These are phyloP conservation scores for Psilocybe mexicana DNA, from an alignment of 1,284 basidiomycete species.

Conservation along the genomic window DNA sequence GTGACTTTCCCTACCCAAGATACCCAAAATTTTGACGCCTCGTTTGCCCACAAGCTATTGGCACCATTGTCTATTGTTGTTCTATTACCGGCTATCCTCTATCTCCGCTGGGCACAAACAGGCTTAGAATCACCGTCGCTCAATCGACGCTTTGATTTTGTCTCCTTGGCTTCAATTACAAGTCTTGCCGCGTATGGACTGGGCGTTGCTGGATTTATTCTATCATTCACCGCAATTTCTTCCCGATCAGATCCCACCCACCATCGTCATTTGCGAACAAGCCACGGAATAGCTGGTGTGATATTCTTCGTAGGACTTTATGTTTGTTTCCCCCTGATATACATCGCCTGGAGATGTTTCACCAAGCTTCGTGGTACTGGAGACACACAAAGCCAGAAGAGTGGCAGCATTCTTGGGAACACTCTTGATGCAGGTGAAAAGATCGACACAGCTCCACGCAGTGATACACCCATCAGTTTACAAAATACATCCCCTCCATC, in stretches of 20 bases:
- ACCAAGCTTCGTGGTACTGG: constrained; percentile 6
- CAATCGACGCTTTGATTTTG: constrained; percentile 28
- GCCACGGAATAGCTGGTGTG: constrained; percentile 63
- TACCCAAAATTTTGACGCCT: constrained; percentile 41
- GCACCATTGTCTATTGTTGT: constrained; percentile 65
- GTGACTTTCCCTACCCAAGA: not conserved
- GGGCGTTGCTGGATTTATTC: constrained; percentile 60
- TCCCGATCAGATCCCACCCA: constrained; percentile 20
- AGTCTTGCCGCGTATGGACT: constrained; percentile 55
- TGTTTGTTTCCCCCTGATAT: constrained; percentile 44
- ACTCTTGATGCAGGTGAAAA: constrained; percentile 54
- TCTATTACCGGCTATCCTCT: constrained; percentile 52
- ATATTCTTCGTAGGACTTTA: constrained; percentile 64
- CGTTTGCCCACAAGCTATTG: constrained; percentile 62
- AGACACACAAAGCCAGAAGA: constrained; percentile 15
- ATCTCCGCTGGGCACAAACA: constrained; percentile 53
- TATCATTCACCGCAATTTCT: constrained; percentile 61
- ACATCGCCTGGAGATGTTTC: constrained; percentile 29
- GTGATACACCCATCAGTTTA: constrained; percentile 35
- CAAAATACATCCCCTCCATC: constrained; percentile 44
- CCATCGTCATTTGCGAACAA: constrained; percentile 47
- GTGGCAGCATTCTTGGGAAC: constrained; percentile 29
- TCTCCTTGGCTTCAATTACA: constrained; percentile 40
- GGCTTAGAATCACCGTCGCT: constrained; percentile 31
- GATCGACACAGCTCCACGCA: constrained; percentile 35